Conservation (phyloP, 179 eudicot genomes). For the Spinacia oleracea region DNA sequence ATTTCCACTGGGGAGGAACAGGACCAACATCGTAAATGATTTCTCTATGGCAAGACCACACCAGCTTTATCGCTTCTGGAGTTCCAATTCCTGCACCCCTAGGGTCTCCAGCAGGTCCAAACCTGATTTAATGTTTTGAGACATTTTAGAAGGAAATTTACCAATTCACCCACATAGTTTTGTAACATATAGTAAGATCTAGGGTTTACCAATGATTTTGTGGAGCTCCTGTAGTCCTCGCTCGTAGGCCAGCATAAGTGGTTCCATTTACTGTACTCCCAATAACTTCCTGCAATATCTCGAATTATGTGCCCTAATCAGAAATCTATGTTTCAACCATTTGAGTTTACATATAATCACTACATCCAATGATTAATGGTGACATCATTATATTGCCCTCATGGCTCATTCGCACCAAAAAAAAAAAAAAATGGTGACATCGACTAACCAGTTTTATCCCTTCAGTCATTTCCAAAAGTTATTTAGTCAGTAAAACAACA, state of each 20-base stretch:
- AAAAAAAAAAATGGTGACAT: too few species aligned
- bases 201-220: conserved; percentile 87
- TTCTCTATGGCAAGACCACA: conserved; percentile 98
- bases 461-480: not conserved
- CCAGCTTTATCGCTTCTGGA: conserved; percentile 96
- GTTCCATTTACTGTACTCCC: conserved; percentile 93
- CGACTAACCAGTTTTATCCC: not conserved
- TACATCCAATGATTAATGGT: not conserved
- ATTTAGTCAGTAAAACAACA: not conserved
- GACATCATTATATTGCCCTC: too few species aligned
- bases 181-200: not conserved
- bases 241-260: conserved; percentile 90
- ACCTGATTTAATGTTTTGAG: conserved; percentile 44
- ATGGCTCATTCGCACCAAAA: too few species aligned
- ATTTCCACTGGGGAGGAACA: conserved; percentile 64
- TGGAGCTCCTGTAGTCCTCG: conserved; percentile 99
- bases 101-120: conserved; percentile 98
- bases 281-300: conserved; percentile 63
- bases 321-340: not conserved
- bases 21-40: conserved; percentile 91
- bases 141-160: not conserved
- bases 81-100: conserved; percentile 99
- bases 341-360: not conserved
- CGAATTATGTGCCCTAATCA: not conserved
- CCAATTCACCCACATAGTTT: not conserved